These are phyloP conservation scores for Verticillium alfalfae DNA, from an alignment of 2,329 filamentous ascomycete species.

Conservation along the genomic window DNA sequence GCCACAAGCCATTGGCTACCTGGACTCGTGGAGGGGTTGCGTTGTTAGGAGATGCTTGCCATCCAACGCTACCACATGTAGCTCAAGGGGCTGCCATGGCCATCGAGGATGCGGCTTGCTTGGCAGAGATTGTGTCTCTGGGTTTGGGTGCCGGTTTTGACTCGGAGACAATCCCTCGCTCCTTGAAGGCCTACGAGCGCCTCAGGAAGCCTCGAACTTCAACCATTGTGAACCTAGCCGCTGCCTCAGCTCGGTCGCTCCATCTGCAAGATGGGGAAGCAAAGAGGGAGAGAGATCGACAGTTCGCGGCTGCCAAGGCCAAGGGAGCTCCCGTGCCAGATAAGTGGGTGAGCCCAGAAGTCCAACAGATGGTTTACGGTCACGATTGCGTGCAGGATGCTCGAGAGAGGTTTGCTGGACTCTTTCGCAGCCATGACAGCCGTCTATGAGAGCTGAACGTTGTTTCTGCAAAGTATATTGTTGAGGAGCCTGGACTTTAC, in stretches of 20 bases:
- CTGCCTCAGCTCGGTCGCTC: slow-evolving; percentile 45
- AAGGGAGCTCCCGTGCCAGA: slow-evolving; percentile 49
- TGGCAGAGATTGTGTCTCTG: not conserved
- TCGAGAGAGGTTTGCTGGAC: not conserved
- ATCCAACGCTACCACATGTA: slow-evolving; percentile 63
- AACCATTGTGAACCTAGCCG: slow-evolving; percentile 46
- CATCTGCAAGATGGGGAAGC: slow-evolving; percentile 54
- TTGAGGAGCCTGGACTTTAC: too few species aligned
- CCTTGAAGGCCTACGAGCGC: not conserved
- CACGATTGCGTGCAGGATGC: slow-evolving; percentile 46
- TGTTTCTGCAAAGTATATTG: too few species aligned
- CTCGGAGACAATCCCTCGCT: not conserved
- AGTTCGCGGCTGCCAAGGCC: slow-evolving; percentile 46
- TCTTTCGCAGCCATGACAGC: not conserved
- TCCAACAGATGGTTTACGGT: slow-evolving; percentile 61
- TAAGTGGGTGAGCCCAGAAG: slow-evolving; percentile 66
- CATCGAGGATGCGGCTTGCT: slow-evolving; percentile 55
- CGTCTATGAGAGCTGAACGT: not conserved
- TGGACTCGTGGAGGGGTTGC: slow-evolving; percentile 53
- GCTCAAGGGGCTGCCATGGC: slow-evolving; percentile 64
- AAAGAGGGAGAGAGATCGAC: slow-evolving; percentile 52
- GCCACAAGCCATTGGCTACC: slow-evolving; percentile 55
- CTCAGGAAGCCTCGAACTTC: not conserved
- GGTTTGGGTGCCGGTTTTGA: too few species aligned
- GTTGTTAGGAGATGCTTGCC: slow-evolving; percentile 59